Conservation (phyloP, 2,329 filamentous ascomycete species). For the Pseudogymnoascus sp. region DNA sequence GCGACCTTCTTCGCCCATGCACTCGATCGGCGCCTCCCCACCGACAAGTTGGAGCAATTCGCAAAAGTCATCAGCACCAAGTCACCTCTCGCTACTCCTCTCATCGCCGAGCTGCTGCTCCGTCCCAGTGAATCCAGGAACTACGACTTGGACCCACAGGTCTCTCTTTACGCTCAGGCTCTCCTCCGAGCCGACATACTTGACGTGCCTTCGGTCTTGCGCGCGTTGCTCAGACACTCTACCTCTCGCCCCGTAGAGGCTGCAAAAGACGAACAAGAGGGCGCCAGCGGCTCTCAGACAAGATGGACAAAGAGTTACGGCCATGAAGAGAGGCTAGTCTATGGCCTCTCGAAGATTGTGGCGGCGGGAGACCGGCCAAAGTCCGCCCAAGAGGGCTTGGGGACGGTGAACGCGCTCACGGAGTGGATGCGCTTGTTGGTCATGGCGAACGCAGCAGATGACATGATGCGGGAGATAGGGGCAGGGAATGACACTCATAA, state of each 20-base stretch:
- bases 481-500: slow-evolving; percentile 38
- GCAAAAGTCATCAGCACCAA: slow-evolving; percentile 43
- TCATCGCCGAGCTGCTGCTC: slow-evolving; percentile 52
- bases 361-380: slow-evolving; percentile 42
- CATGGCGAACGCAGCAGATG: slow-evolving; percentile 41
- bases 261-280: slow-evolving; percentile 18
- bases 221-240: slow-evolving; percentile 48
- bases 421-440: slow-evolving; percentile 54
- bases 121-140: slow-evolving; percentile 41
- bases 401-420: slow-evolving; percentile 43
- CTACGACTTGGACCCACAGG: slow-evolving; percentile 45
- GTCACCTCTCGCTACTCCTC: slow-evolving; percentile 43
- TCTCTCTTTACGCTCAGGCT: slow-evolving; percentile 51
- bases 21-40: slow-evolving; percentile 44
- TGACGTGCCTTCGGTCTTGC: slow-evolving; percentile 48
- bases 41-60: slow-evolving; percentile 46
- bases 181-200: slow-evolving; percentile 46
- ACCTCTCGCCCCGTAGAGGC: slow-evolving; percentile 19
- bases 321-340: slow-evolving; percentile 29
- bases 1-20: slow-evolving; percentile 43
- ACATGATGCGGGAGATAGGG: slow-evolving; percentile 35
- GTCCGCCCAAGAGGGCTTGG: slow-evolving; percentile 41
- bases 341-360: slow-evolving; percentile 25
- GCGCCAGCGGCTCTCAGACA: slow-evolving; percentile 16
- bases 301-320: slow-evolving; percentile 52